A percentile compares a stretch with the other conserved stretches of the same genome.
Evolutionary conservation across 345 rosid species (phyloP).

Genomic region (Pistacia atlantica): DNA sequence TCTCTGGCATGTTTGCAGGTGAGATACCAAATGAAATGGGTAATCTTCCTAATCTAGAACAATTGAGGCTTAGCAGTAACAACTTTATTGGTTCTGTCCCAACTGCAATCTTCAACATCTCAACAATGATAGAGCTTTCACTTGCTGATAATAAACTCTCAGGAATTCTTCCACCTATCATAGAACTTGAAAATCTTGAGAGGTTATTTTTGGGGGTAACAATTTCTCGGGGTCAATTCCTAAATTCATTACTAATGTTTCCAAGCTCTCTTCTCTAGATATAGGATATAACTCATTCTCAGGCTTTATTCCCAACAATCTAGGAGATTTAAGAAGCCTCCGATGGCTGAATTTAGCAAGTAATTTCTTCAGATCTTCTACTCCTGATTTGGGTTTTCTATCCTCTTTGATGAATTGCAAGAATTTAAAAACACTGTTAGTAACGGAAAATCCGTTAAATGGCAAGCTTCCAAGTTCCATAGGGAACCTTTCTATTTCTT

Average conservation of each 20-base stretch:
- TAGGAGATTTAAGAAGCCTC: constrained; percentile 5
- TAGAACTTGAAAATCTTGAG: not conserved
- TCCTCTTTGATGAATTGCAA: constrained; percentile 11
- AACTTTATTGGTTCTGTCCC: not conserved
- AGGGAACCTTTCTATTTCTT: not conserved
- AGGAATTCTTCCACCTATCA: not conserved
- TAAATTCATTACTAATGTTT: not conserved
- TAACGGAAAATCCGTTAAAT: constrained; percentile 6
- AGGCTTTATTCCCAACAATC: constrained; percentile 2
- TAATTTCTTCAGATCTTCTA: not conserved
- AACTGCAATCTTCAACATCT: constrained; percentile 8
- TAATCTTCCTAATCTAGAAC: not conserved
- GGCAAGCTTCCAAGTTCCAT: constrained; percentile 11
- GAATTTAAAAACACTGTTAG: not conserved
- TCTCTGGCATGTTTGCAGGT: not conserved
- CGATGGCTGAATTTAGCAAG: not conserved
- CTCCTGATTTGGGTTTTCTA: constrained; percentile 2
- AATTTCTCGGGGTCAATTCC: constrained; percentile 5
- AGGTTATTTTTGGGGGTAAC: not conserved
- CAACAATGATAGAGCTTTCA: not conserved
- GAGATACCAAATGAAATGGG: not conserved
- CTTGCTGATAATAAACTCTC: not conserved
- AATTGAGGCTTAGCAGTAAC: not conserved
- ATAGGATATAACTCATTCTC: not conserved
- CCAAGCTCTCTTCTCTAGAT: not conserved